These are phyloP conservation scores for Jaminaea rosea DNA, from an alignment of 1,284 basidiomycete genomes.

Conservation along the genomic window DNA sequence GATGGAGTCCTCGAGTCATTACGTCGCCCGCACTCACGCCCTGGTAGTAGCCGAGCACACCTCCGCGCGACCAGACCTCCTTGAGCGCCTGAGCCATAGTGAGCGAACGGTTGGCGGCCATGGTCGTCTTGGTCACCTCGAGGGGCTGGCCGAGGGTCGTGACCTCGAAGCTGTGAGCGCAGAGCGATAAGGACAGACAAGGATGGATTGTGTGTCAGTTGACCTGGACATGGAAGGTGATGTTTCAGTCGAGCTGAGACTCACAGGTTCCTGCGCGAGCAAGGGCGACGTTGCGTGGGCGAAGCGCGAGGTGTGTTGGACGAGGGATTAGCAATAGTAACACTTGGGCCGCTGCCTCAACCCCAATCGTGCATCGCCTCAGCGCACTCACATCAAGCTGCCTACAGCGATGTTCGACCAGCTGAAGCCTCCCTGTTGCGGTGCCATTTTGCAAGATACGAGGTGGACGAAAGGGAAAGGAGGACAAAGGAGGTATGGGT, in stretches of 20 bases:
- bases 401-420: slow-evolving; percentile 99
- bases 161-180: slow-evolving; percentile 53
- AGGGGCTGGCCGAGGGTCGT: slow-evolving; percentile 96
- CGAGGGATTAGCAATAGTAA: not conserved
- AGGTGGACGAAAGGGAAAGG: not conserved
- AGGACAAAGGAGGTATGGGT: too few relatives aligned
- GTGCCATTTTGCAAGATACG: slow-evolving; percentile 49
- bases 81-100: slow-evolving; percentile 77
- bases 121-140: slow-evolving; percentile 85
- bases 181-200: not conserved
- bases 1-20: too few relatives aligned
- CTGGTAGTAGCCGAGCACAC: slow-evolving; percentile 85
- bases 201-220: not conserved
- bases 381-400: slow-evolving; percentile 49
- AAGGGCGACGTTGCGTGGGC: slow-evolving; percentile 71
- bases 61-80: slow-evolving; percentile 85
- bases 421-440: slow-evolving; percentile 69
- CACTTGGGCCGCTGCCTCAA: slow-evolving; percentile 8
- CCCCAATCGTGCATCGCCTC: not conserved
- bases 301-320: slow-evolving; percentile 49
- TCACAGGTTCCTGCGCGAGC: slow-evolving; percentile 12
- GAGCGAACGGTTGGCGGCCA: slow-evolving; percentile 55
- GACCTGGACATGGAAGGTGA: not conserved
- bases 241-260: slow-evolving; percentile 1
- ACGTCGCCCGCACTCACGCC: too few relatives aligned